Base-by-base conservation (phyloP, 2,329 filamentous ascomycete genomes). In the Botrytis sinoallii region DNA sequence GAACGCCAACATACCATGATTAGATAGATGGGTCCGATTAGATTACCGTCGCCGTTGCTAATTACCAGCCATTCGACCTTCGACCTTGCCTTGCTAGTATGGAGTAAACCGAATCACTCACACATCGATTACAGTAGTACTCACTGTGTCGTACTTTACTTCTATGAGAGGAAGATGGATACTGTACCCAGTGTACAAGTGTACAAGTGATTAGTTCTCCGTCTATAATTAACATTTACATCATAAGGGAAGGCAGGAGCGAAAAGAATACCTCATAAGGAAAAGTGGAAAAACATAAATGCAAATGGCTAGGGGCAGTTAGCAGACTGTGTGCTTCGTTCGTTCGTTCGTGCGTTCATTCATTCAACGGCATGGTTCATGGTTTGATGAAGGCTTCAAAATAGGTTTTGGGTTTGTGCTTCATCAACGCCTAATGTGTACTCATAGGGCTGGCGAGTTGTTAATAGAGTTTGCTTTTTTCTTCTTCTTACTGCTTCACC, bases 371-470 rank as follows among this genome's bases (percentile, higher is more conserved):
- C 66, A 69, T 69, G 66, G 66, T 69, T 69, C 66, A 57, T 69
- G 59, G 55, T 48, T 64, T 40, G 57, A 48, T 20, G 40, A 48
- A 69, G 48, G 38, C 65, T 55, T 67, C 65, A 67, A 52, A 67
- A 55, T 67, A 67, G 65, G 22, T 32, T 42, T 22, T 57, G 48
- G 65, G 48, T 57, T 68, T 57, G 35, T 68, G 55, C 52, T 57
- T 69, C 48, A 42, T 42, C 65, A 55, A 67, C 22, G 32, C 46
- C 20, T 66, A n/a, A 52, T 48, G 64, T n/a, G n/a, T 40, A 46
- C 52, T 57, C 52, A 69, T 69, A 69, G 66, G 66, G 66, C 66
- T 69, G 66, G 66, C 29, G 48, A 52, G 66, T 52, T 57, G 46
- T 18, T 4, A 48, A 46, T 46, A 32, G n/a, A 59, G 61, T 35